phyloP scores from a whole-genome alignment of 2,329 filamentous ascomycete species.

The Colletotrichum camelliae region DNA sequence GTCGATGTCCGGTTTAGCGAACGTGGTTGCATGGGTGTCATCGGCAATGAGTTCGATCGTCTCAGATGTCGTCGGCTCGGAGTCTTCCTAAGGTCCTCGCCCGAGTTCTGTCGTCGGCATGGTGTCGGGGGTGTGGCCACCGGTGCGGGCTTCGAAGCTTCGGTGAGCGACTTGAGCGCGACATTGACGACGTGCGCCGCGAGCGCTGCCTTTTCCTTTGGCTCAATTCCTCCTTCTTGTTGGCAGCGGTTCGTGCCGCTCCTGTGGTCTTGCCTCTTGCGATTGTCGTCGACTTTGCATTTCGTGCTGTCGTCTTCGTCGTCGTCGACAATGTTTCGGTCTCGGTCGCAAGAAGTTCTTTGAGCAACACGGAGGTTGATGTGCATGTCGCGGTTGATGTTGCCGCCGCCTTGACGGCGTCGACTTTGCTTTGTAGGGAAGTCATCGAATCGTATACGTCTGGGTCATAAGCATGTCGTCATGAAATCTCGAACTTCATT shows the following conservation, averaged over 20 bases:
- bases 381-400: constrained; percentile 60
- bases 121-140: constrained; percentile 34
- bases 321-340: constrained; percentile 17
- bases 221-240: constrained; percentile 49
- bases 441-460: constrained; percentile 39
- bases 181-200: constrained; percentile 78
- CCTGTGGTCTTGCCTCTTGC: constrained; percentile 30
- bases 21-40: constrained; percentile 66
- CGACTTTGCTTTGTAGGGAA: constrained; percentile 47
- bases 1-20: constrained; percentile 66
- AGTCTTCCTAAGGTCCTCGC: constrained; percentile 38
- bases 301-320: constrained; percentile 24
- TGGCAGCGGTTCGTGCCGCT: constrained; percentile 33
- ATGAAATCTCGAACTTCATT: constrained; percentile 16
- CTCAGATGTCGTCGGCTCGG: constrained; percentile 45
- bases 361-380: constrained; percentile 51
- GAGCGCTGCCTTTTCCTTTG: constrained; percentile 68
- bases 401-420: constrained; percentile 60
- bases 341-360: constrained; percentile 49
- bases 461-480: constrained; percentile 37
- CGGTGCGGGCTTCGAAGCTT: constrained; percentile 61
- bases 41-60: constrained; percentile 62
- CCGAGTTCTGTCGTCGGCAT: constrained; percentile 38
- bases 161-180: constrained; percentile 71
- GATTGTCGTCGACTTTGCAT: constrained; percentile 30